Base-by-base conservation (phyloP, 2,329 filamentous ascomycete genomes). In the Arachnomyces sp. region DNA sequence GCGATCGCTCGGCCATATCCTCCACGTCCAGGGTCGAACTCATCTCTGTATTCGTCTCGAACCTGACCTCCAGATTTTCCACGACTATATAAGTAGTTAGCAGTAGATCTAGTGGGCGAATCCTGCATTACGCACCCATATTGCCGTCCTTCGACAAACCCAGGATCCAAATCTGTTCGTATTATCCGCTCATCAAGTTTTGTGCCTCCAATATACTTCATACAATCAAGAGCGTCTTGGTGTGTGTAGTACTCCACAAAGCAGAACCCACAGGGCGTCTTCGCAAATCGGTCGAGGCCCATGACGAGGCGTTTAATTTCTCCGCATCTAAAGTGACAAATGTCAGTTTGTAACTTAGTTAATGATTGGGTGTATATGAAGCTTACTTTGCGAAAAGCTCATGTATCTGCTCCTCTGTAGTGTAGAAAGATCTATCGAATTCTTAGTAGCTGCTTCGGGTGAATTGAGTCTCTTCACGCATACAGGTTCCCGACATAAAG, bases 211-310 rank as follows among this genome's bases (percentile, higher is more conserved):
- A 98, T 82, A 62, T 96, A 98, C 68, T 96, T 98, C 81, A 98
- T 82, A 66, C 90, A 96, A 63, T 98, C 92, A 36, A 98, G 75
- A 7, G 92, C 92, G 63, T 98, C 92, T 59, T 94, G 83, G 63
- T 96, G 92, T 20, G 82, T 95, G 71, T 95, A 96, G 70, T 98
- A 98, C 67, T 98, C 92, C 57, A 98, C 92, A 59, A 98, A 98
- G 73, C 92, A 98, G 73, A 98, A 98, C 31, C 92, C 92, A 65
- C 92, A 98, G 1, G 92, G 92, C 1, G 92, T 98, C 71, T 98
- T 98, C 65, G 84, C 84, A 72, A 92, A 94, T 43, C 92, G 83
- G 62, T 98, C 92, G 38, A 98, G 79, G 36, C 92, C 92, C 92
- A 98, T 98, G 49, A 98, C 79, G 35, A 98, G 78, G 18, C 92